Conservation (phyloP, 2,329 filamentous ascomycete species). For the Paecilomyces sp. region DNA sequence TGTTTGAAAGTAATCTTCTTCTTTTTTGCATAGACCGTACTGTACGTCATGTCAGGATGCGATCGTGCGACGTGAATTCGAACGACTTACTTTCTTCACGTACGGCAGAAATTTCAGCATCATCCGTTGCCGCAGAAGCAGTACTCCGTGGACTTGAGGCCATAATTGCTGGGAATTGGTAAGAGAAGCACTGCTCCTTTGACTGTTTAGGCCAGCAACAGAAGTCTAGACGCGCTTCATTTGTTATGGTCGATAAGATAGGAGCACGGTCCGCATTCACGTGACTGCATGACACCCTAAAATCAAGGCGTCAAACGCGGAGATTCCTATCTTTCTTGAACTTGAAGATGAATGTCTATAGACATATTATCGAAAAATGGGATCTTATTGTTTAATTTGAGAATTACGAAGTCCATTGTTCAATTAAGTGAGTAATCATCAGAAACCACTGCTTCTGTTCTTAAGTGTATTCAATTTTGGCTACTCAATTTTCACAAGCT, state of each 20-base stretch:
- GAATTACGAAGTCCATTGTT: too few relatives aligned
- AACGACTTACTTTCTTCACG: constrained; percentile 31
- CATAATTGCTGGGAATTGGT: neutral
- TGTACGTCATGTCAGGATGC: constrained; percentile 13
- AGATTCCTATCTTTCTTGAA: too few relatives aligned
- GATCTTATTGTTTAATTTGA: too few relatives aligned
- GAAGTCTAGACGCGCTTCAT: neutral
- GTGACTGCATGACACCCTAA: neutral
- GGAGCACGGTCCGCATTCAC: neutral
- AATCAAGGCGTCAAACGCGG: neutral
- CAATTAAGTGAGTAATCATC: too few relatives aligned
- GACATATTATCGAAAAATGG: too few relatives aligned
- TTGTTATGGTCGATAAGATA: neutral
- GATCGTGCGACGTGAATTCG: constrained; percentile 1
- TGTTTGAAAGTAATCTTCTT: constrained; percentile 32
- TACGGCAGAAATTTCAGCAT: constrained; percentile 34
- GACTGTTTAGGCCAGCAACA: neutral
- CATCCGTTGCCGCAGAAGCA: constrained; percentile 19
- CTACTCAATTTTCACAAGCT: neutral
- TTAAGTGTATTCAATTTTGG: neutral
- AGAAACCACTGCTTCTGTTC: neutral
- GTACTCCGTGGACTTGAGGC: constrained; percentile 3
- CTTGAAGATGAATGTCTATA: too few relatives aligned
- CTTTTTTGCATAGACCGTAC: constrained; percentile 32
- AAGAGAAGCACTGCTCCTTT: neutral